Percentiles rank a stretch among this genome's conserved stretches.
Conservation (phyloP, 306 rosid genomes). For the Myrica gale region DNA sequence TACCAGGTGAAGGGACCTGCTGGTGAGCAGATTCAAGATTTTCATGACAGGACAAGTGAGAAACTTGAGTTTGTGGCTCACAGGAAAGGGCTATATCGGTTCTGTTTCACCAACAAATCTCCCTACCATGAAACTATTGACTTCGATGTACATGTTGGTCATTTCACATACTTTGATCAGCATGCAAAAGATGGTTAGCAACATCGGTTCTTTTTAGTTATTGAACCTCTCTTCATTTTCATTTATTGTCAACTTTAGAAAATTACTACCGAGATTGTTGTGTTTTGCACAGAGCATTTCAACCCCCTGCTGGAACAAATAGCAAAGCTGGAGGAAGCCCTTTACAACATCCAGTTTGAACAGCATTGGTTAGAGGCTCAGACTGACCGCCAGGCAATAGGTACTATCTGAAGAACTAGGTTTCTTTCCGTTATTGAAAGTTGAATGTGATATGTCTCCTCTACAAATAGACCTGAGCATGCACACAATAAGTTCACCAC, state of each 20-base stretch:
- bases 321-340: constrained; percentile 88
- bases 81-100: constrained; percentile 56
- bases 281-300: constrained; percentile 81
- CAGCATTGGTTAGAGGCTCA: constrained; percentile 98
- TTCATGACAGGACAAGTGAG: constrained; percentile 57
- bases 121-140: constrained; percentile 75
- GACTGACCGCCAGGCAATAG: constrained; percentile 88
- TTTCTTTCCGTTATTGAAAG: not conserved
- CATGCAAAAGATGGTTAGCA: constrained; percentile 93
- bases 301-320: constrained; percentile 81
- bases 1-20: constrained; percentile 77
- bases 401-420: constrained; percentile 38
- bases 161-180: constrained; percentile 65
- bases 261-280: constrained; percentile 18
- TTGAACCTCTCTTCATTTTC: not conserved
- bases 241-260: not conserved
- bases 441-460: not conserved
- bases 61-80: constrained; percentile 59
- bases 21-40: constrained; percentile 72
- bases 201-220: constrained; percentile 11
- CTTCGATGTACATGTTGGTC: constrained; percentile 82
- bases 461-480: not conserved
- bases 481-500: too few species aligned
- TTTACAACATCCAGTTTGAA: constrained; percentile 82
- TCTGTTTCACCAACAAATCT: constrained; percentile 76